Evolutionary conservation across 371 early-diverging fungal genomes (phyloP).

Genomic region (Zychaea mexicana): DNA sequence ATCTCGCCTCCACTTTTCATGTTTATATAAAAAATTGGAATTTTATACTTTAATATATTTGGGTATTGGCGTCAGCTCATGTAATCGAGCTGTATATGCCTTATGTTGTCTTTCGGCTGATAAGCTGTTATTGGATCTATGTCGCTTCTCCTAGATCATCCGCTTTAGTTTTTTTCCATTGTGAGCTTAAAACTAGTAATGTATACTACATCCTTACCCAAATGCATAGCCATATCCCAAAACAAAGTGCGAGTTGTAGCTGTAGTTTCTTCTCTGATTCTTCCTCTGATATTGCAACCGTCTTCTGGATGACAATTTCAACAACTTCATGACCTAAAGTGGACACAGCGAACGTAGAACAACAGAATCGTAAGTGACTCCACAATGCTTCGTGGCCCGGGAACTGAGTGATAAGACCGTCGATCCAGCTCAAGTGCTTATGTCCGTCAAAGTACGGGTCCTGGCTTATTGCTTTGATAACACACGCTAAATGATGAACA

Average conservation of each 20-base stretch:
- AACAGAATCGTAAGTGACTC: constrained; percentile 59
- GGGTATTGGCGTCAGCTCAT: not conserved
- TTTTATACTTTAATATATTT: constrained; percentile 1
- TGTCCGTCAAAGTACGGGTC: not conserved
- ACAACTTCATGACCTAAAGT: constrained; percentile 21
- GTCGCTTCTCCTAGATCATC: not conserved
- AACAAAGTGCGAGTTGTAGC: constrained; percentile 32
- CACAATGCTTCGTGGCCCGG: constrained; percentile 65
- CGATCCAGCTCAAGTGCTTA: constrained; percentile 35
- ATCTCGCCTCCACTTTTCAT: not conserved
- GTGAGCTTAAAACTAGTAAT: not conserved
- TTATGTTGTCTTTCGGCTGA: not conserved
- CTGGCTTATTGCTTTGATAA: constrained; percentile 22
- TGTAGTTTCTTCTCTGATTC: constrained; percentile 15
- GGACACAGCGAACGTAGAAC: not conserved
- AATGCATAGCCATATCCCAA: constrained; percentile 33
- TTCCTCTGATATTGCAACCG: not conserved
- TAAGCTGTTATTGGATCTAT: not conserved
- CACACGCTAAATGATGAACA: constrained; percentile 52
- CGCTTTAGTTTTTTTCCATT: not conserved
- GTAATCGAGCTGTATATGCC: not conserved
- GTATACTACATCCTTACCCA: constrained; percentile 17
- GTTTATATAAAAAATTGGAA: not conserved
- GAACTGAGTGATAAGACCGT: constrained; percentile 37
- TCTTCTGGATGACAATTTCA: constrained; percentile 7